These are phyloP conservation scores for Oryza coarctata DNA, from an alignment of 176 grass and related monocot genomes.

Conservation along the genomic window DNA sequence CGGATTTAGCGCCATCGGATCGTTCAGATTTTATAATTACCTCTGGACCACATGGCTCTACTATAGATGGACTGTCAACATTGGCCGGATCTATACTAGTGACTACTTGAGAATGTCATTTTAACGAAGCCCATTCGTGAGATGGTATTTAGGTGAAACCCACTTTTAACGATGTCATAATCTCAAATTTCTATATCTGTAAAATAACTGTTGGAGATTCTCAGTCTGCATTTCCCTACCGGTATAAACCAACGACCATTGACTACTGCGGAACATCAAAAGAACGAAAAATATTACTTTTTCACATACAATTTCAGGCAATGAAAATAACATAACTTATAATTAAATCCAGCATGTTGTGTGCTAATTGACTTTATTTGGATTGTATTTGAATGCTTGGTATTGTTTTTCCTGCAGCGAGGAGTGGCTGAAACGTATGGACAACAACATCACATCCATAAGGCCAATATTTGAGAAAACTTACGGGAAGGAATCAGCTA, in stretches of 20 bases:
- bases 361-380: background rate
- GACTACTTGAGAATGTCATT: too few relatives aligned
- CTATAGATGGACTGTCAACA: too few relatives aligned
- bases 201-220: background rate
- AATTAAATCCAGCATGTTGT: background rate
- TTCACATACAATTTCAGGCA: background rate
- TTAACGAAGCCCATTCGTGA: too few relatives aligned
- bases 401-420: constrained; percentile 49
- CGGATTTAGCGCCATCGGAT: too few relatives aligned
- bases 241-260: background rate
- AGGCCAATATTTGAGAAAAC: constrained; percentile 85
- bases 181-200: too few relatives aligned
- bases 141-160: too few relatives aligned
- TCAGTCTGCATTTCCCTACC: background rate
- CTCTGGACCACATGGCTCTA: too few relatives aligned
- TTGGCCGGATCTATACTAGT: too few relatives aligned
- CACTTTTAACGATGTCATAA: too few relatives aligned
- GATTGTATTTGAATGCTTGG: background rate
- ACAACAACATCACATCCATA: constrained; percentile 54
- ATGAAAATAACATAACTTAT: background rate
- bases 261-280: background rate
- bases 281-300: background rate
- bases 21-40: too few relatives aligned
- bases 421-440: constrained; percentile 93
- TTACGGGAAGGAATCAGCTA: constrained; percentile 73